phyloP scores from a whole-genome alignment of 495 filamentous ascomycete species.

The Rostrohypoxylon terebratum region DNA sequence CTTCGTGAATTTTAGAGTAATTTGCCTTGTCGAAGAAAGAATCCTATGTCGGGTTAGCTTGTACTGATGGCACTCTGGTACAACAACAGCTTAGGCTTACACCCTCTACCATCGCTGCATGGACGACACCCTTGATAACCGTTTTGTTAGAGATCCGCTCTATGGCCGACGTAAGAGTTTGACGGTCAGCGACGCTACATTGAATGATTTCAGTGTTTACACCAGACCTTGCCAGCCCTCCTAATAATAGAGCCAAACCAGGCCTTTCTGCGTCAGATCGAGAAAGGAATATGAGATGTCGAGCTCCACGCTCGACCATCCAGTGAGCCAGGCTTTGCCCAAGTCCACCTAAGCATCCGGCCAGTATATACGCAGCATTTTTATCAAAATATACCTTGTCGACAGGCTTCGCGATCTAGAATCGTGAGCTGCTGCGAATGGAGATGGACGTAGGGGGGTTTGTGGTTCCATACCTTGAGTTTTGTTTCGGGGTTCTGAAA shows the following conservation, averaged over 20 bases:
- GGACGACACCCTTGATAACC: background rate
- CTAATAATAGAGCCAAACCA: background rate
- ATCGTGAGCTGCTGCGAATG: too few relatives aligned
- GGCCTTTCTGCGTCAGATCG: background rate
- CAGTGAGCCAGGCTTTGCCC: background rate
- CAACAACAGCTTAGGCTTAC: too few relatives aligned
- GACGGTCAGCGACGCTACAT: background rate
- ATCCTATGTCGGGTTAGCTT: too few relatives aligned
- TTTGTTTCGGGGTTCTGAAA: too few relatives aligned
- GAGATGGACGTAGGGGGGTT: too few relatives aligned
- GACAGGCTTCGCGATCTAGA: too few relatives aligned
- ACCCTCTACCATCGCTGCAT: background rate
- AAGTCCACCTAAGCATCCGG: background rate
- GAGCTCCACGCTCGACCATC: background rate
- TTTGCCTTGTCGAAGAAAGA: too few relatives aligned
- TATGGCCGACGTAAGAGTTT: background rate
- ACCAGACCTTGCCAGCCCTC: background rate
- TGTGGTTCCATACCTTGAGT: too few relatives aligned
- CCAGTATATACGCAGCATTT: background rate
- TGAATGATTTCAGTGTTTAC: background rate
- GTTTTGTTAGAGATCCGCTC: background rate
- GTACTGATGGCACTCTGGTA: too few relatives aligned
- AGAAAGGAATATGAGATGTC: background rate
- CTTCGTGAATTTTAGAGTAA: too few relatives aligned
- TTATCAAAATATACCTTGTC: background rate